A percentile compares a stretch with the other conserved stretches of the same genome.
phyloP scores from a whole-genome alignment of 1,284 basidiomycete genomes.

The Athelia sp. region DNA sequence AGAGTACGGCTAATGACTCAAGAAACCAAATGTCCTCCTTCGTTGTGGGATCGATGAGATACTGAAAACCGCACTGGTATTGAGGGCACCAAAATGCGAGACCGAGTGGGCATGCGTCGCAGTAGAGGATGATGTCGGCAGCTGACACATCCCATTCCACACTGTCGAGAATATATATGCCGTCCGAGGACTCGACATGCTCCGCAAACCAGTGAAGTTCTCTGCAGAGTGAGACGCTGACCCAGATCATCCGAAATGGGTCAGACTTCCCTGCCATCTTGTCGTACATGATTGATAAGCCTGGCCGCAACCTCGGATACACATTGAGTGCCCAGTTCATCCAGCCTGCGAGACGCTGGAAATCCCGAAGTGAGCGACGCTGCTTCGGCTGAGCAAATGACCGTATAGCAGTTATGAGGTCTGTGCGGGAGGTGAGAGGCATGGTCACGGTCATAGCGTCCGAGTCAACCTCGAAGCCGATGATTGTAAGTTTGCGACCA shows the following conservation, averaged over 20 bases:
- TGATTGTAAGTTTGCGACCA: conserved; percentile 19
- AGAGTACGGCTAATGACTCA: too few species aligned
- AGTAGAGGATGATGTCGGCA: not conserved
- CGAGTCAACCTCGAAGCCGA: conserved; percentile 26
- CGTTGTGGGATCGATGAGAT: too few species aligned
- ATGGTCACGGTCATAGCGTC: conserved; percentile 21
- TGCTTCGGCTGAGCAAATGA: conserved; percentile 12
- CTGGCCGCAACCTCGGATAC: conserved; percentile 27
- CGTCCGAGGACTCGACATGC: conserved; percentile 15
- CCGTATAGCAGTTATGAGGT: conserved; percentile 12
- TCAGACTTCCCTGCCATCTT: conserved; percentile 24
- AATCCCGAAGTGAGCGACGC: conserved; percentile 18
- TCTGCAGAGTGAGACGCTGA: conserved; percentile 13
- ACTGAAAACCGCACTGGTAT: not conserved
- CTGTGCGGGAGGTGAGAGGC: conserved; percentile 1
- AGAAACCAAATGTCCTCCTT: too few species aligned
- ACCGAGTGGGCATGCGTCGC: not conserved
- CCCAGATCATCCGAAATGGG: conserved; percentile 10
- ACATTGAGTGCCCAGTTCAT: conserved; percentile 38
- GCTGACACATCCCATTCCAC: conserved; percentile 18
- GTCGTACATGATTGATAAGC: conserved; percentile 24
- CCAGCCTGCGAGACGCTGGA: conserved; percentile 26
- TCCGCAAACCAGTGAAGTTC: conserved; percentile 28
- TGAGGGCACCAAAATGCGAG: not conserved
- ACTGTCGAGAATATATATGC: conserved; percentile 23